These are phyloP conservation scores for Coniochaeta hoffmannii DNA, from an alignment of 2,329 filamentous ascomycete genomes.

Conservation along the genomic window DNA sequence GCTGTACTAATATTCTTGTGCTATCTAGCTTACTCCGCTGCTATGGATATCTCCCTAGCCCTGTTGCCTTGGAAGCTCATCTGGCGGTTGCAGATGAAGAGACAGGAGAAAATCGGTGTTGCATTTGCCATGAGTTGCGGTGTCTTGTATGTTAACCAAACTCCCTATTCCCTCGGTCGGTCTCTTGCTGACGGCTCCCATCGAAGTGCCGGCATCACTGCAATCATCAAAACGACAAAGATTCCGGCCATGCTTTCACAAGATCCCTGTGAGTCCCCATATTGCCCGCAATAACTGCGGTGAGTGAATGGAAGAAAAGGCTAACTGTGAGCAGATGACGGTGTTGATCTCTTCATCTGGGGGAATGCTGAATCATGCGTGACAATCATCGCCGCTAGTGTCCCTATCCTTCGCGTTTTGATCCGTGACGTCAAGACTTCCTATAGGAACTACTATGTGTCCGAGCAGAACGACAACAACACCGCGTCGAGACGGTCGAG, in stretches of 20 bases:
- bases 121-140: conserved; percentile 6
- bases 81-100: conserved; percentile 4
- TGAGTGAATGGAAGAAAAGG: not conserved
- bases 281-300: too few species aligned
- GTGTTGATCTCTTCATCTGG: conserved; percentile 19
- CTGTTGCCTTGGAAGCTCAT: conserved; percentile 4
- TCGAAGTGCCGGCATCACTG: conserved; percentile 4
- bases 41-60: conserved; percentile 4
- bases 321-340: conserved; percentile 7
- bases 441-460: conserved; percentile 1
- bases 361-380: conserved; percentile 17
- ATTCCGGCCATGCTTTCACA: conserved; percentile 2
- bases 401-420: conserved; percentile 21
- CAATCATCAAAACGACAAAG: conserved; percentile 6
- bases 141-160: conserved; percentile 3
- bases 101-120: conserved; percentile 4
- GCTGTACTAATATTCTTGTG: not conserved
- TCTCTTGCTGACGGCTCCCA: not conserved
- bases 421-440: conserved; percentile 9
- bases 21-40: conserved; percentile 11
- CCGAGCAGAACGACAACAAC: not conserved
- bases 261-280: conserved; percentile 1
- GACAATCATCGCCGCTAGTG: conserved; percentile 21
- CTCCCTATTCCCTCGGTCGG: not conserved
- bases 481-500: not conserved